Base-by-base conservation (phyloP, 208 protist genomes). In the Trypanosoma mega region DNA sequence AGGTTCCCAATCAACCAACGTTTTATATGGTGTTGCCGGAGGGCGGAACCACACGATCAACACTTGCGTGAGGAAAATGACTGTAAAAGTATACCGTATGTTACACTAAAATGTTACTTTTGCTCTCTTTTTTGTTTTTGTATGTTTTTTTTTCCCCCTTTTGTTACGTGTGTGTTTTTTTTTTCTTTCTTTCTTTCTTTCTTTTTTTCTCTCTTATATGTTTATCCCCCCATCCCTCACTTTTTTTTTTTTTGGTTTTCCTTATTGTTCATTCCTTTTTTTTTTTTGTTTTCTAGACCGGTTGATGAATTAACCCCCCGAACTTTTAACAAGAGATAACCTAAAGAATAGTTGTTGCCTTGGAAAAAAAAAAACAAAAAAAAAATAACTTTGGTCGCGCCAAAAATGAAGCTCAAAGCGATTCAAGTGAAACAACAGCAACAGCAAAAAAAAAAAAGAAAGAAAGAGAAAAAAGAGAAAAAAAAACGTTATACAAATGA, bases 1-100 rank as follows among this genome's bases (percentile, higher is more conserved):
- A 55, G 30, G 20, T 36, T 21, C 5, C 45, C 20, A 3, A 34
- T 27, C 55, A 41, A 21, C 39, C 59, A 36, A 70, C 75, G 11
- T 74, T 71, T 50, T 59, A 78, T 34, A 63, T 84, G 48, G 44
- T 80, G 8, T 45, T 84, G 18, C 74, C 73, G 16, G 69, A 80
- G 24, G 64, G 51, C 21, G 24, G 8, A 20, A 18, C 34, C 8
- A 3, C 43, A 36, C 8, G 8, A 9, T 23, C 62, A 47, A 9
- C 63, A 14, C 41, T 69, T 31, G 21, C 39, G 44, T 55, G 30
- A 36, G 27, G 48, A 31, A n/a, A 14, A 51, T 21, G 31, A 51
- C 23, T 43, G 23, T 47, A 34, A 18, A 47, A 33, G 18, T 47
- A 23, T 47, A 33, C 29, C 20, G 36, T 21, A 45, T 45, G 36